A percentile compares a stretch with the other conserved stretches of the same genome.
phyloP scores from a whole-genome alignment of 75 land plant genomes.

The Adiantum capillusveneris region DNA sequence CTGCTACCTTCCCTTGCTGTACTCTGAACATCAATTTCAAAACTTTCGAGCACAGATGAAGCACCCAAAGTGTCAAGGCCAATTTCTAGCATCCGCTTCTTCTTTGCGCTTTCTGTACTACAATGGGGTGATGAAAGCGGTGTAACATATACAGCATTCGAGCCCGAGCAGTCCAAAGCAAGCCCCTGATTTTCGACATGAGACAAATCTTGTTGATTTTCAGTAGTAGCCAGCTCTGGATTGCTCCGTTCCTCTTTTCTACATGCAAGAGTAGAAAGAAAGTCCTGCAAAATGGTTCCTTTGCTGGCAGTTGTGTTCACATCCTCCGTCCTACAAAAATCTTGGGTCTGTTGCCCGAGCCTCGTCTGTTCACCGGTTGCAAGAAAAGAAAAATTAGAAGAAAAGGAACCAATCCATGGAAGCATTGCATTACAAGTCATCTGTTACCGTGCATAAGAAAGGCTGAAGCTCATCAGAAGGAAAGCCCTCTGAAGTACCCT shows the following conservation, averaged over 20 bases:
- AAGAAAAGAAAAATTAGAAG: no score
- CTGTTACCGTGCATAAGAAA: no score
- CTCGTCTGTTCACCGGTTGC: no score
- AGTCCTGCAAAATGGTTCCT: constrained; percentile 1
- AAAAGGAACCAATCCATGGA: no score
- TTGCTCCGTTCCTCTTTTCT: constrained; percentile 5
- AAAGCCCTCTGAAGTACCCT: no score
- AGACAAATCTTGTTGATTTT: background rate
- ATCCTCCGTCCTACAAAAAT: no score
- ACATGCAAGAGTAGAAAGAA: constrained; percentile 1
- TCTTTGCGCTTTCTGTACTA: background rate
- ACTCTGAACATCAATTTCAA: background rate
- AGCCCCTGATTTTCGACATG: background rate
- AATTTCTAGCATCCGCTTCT: background rate
- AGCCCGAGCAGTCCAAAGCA: constrained; percentile 1
- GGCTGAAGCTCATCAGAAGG: no score
- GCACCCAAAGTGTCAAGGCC: background rate
- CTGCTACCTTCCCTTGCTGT: background rate
- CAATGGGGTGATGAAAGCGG: no score
- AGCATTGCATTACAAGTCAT: no score
- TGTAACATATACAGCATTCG: background rate
- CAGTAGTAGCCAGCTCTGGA: background rate
- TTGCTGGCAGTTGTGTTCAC: no score
- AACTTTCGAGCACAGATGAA: background rate
- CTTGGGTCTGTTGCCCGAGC: no score